Evolutionary conservation across 108 stramenopile species (phyloP).

Genomic region (Skeletonema menzelii): DNA sequence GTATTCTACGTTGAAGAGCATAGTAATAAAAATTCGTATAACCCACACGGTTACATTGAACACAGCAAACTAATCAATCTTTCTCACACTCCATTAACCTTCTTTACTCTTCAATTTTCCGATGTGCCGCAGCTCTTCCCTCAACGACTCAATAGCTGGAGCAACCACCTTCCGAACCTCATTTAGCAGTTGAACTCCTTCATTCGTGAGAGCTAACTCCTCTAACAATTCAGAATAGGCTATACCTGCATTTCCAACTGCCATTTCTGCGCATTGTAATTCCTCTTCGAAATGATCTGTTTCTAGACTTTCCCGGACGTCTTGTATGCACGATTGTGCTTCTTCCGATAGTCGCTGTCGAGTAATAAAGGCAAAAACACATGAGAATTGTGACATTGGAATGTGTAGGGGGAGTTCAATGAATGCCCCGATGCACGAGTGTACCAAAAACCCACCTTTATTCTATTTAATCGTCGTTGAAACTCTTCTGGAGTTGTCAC

Average conservation of each 20-base stretch:
- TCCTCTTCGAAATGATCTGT: constrained; percentile 37
- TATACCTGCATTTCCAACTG: constrained; percentile 22
- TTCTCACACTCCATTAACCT: background rate
- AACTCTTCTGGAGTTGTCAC: constrained; percentile 27
- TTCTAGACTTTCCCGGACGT: constrained; percentile 26
- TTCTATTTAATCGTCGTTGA: constrained; percentile 31
- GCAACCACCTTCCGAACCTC: constrained; percentile 37
- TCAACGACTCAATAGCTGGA: constrained; percentile 26
- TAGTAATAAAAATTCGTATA: background rate
- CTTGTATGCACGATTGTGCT: constrained; percentile 33
- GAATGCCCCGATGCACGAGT: background rate
- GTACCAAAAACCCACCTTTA: constrained; percentile 18
- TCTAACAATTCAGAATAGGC: constrained; percentile 43
- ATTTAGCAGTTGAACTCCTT: constrained; percentile 41
- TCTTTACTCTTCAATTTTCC: constrained; percentile 13
- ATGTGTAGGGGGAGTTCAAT: background rate
- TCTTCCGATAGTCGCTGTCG: constrained; percentile 26
- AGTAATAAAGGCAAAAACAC: background rate
- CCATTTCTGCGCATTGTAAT: constrained; percentile 26
- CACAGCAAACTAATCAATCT: background rate
- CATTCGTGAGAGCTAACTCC: constrained; percentile 38
- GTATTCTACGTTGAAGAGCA: background rate
- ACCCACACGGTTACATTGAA: constrained; percentile 1
- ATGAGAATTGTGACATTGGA: too few species aligned
- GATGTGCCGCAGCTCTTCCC: constrained; percentile 23